Evolutionary conservation across 2,329 filamentous ascomycete species (phyloP).

Genomic region (Colletotrichum tamarilloi): DNA sequence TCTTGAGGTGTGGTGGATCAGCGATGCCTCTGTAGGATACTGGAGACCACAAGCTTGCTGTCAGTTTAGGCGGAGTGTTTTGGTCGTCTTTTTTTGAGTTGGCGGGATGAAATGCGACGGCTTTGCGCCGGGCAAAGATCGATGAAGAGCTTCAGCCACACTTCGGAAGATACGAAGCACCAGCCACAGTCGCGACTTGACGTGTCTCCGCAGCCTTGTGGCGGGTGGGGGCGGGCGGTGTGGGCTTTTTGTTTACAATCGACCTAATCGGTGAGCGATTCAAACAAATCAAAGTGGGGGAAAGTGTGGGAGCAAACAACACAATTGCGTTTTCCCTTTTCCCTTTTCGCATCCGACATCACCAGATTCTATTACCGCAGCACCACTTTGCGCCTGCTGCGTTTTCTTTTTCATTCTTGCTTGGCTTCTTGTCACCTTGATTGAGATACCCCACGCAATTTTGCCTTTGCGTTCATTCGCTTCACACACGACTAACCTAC

Average conservation of each 20-base stretch:
- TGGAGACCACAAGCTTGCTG: background rate
- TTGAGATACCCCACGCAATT: slow-evolving; percentile 22
- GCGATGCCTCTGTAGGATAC: background rate
- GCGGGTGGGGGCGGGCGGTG: slow-evolving; percentile 8
- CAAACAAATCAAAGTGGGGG: slow-evolving; percentile 37
- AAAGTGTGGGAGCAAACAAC: slow-evolving; percentile 20
- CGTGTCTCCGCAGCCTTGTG: background rate
- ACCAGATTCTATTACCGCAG: slow-evolving; percentile 9
- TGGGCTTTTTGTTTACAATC: slow-evolving; percentile 38
- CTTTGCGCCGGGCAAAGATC: background rate
- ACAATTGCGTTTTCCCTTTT: slow-evolving; percentile 25
- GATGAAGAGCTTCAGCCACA: slow-evolving; percentile 22
- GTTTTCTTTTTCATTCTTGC: background rate
- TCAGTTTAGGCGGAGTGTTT: background rate
- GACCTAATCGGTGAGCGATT: slow-evolving; percentile 34
- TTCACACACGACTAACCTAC: background rate
- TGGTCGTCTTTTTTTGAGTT: background rate
- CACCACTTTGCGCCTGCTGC: background rate
- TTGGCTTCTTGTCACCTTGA: slow-evolving; percentile 22
- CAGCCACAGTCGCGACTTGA: slow-evolving; percentile 29
- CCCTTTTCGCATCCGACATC: slow-evolving; percentile 10
- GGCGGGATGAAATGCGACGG: background rate
- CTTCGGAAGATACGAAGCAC: background rate
- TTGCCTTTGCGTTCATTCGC: background rate
- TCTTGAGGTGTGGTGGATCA: slow-evolving; percentile 43